These are phyloP conservation scores for Boletellus emodensis DNA, from an alignment of 768 basidiomycete species.

Conservation along the genomic window DNA sequence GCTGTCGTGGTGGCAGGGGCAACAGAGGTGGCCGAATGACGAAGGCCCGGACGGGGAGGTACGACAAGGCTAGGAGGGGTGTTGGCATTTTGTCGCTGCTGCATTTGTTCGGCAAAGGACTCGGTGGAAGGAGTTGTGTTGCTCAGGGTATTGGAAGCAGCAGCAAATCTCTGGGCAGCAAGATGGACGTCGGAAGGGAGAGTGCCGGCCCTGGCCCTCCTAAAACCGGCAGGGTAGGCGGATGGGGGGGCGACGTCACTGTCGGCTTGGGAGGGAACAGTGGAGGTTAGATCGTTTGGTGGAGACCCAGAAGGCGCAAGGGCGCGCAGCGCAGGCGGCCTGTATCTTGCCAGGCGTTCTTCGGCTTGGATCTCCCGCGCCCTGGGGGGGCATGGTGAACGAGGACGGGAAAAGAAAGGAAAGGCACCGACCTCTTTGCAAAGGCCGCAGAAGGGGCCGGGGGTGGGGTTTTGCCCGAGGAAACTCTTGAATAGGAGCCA, in stretches of 20 bases:
- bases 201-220: slow-evolving; percentile 95
- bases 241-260: slow-evolving; percentile 58
- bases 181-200: slow-evolving; percentile 93
- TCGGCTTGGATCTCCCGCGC: slow-evolving; percentile 84
- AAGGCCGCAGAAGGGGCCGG: slow-evolving; percentile 87
- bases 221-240: slow-evolving; percentile 81
- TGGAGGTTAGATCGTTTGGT: slow-evolving; percentile 61
- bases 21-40: slow-evolving; percentile 72
- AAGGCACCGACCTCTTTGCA: slow-evolving; percentile 67
- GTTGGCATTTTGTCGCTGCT: slow-evolving; percentile 35
- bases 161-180: slow-evolving; percentile 77
- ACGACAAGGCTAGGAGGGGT: slow-evolving; percentile 38
- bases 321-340: slow-evolving; percentile 74
- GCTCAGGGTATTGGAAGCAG: slow-evolving; percentile 55
- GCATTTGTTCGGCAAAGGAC: slow-evolving; percentile 45
- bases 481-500: slow-evolving; percentile 75
- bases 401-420: slow-evolving; percentile 10
- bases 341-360: slow-evolving; percentile 67
- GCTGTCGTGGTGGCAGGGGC: slow-evolving; percentile 48
- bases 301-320: slow-evolving; percentile 68
- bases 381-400: slow-evolving; percentile 38
- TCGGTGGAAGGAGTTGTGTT: slow-evolving; percentile 48
- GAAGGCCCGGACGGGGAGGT: slow-evolving; percentile 61
- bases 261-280: slow-evolving; percentile 56
- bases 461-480: slow-evolving; percentile 86